phyloP scores from a whole-genome alignment of 1,284 basidiomycete genomes.

The Phlebopus sp. region DNA sequence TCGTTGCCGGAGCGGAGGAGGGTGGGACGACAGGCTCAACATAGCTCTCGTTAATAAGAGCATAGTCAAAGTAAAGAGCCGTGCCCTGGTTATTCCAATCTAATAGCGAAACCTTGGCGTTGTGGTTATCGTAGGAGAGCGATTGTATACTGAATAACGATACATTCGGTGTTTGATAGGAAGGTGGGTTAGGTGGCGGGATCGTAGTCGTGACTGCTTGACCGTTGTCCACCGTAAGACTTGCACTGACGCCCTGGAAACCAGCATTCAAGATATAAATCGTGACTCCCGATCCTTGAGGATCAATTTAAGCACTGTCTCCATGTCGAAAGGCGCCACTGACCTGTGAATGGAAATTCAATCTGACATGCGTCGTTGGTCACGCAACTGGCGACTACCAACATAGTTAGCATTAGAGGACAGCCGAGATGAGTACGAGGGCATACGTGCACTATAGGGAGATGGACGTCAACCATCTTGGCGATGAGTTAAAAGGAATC shows the following conservation, averaged over 20 bases:
- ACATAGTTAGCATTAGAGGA: not conserved
- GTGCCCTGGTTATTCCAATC: slow-evolving; percentile 8
- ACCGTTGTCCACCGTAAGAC: slow-evolving; percentile 10
- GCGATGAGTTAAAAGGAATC: not conserved
- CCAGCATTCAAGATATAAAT: slow-evolving; percentile 16
- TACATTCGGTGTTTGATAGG: slow-evolving; percentile 17
- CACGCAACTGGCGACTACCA: slow-evolving; percentile 11
- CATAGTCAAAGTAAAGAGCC: slow-evolving; percentile 17
- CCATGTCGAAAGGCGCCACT: not conserved
- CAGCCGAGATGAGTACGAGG: not conserved
- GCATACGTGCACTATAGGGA: slow-evolving; percentile 9
- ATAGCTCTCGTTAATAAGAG: slow-evolving; percentile 7
- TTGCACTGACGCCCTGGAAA: slow-evolving; percentile 14
- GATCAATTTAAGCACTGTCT: not conserved
- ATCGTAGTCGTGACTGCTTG: slow-evolving; percentile 7
- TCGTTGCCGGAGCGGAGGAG: not conserved
- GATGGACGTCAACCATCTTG: not conserved
- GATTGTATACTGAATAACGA: slow-evolving; percentile 13
- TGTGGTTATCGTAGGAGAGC: slow-evolving; percentile 11
- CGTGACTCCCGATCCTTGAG: slow-evolving; percentile 15
- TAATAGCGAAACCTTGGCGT: slow-evolving; percentile 9
- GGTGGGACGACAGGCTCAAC: not conserved
- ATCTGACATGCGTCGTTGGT: slow-evolving; percentile 7
- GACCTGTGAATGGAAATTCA: slow-evolving; percentile 17
- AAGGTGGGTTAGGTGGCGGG: slow-evolving; percentile 10